Evolutionary conservation across 352 stramenopile genomes (phyloP), one percentile per base, ranked within the genome.

Genomic region (Phytophthora kernoviae): DNA sequence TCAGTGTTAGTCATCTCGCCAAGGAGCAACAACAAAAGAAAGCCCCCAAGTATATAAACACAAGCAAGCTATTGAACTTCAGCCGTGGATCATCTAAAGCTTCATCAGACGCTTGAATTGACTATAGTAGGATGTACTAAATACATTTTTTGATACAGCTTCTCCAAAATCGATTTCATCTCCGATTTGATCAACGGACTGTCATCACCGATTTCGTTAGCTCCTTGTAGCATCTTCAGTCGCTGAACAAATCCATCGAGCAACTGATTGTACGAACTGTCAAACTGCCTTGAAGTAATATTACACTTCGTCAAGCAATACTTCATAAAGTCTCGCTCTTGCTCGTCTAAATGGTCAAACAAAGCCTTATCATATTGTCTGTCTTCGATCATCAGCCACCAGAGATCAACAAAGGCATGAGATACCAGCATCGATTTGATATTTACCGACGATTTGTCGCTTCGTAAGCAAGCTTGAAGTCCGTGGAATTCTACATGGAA

Each of bases 41-140:
- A 43, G 14, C 53, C 53, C n/a, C 2, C n/a, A n/a, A 18, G 10
- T 53, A 60, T 22, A 53, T 60, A 39, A 34, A 60, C 47, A 54
- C 53, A 14, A 47, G 32, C 20, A 53, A 47, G n/a, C 24, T 60
- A 20, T 21, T 60, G 0, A 60, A 0, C 5, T 54, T 60, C 24
- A 53, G 44, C 30, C 30, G 30, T 34, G 30, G 30, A 11, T 34
- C 30, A 11, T 11, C 6, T 5, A 34, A n/a, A 34, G 30, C 30
- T 34, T 51, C n/a, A n/a, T n/a, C n/a, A n/a, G n/a, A n/a, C n/a
- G n/a, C n/a, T n/a, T n/a, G n/a, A n/a, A n/a, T n/a, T 51, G 44
- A 15, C 44, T 51, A 26, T 51, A 51, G 44, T 51, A 51, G 0
- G 44, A 51, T n/a, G 44, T 17, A 5, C 24, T 40, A 14, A 54